A percentile compares a stretch with the other conserved stretches of the same genome.
These are phyloP conservation scores for Melanogaster broomeanus DNA, from an alignment of 768 basidiomycete species.

Conservation along the genomic window DNA sequence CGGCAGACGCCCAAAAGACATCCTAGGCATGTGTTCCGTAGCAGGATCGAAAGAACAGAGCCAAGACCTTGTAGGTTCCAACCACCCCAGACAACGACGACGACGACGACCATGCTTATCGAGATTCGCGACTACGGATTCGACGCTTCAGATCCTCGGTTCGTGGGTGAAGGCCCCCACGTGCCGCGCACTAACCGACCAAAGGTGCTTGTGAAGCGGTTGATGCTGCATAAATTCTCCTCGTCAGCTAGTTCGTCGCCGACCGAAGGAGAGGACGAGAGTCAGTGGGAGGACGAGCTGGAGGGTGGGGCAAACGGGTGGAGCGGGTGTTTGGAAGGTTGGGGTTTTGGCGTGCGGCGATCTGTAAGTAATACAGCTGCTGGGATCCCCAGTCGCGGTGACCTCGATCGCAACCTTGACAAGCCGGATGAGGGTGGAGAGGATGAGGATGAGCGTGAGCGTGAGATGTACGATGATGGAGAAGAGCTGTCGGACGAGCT, in stretches of 20 bases:
- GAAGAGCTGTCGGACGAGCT: conserved; percentile 25
- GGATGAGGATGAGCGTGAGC: conserved; percentile 25
- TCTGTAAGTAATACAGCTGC: conserved; percentile 4
- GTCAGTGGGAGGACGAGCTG: conserved; percentile 23
- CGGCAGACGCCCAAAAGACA: conserved; percentile 17
- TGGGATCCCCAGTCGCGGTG: conserved; percentile 39
- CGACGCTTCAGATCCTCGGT: conserved; percentile 41
- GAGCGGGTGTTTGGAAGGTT: conserved; percentile 39
- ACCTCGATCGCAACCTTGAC: conserved; percentile 52
- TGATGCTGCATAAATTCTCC: conserved; percentile 26
- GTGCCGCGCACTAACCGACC: conserved; percentile 42
- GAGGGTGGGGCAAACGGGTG: conserved; percentile 33
- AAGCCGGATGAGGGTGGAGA: conserved; percentile 30
- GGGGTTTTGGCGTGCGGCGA: conserved; percentile 30
- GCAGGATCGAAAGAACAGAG: conserved; percentile 7
- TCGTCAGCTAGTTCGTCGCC: conserved; percentile 22
- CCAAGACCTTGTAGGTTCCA: neutral
- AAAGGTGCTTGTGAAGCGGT: conserved; percentile 28
- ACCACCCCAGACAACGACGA: neutral
- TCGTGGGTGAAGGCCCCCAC: conserved; percentile 42
- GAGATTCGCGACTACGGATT: conserved; percentile 56
- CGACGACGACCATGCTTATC: conserved; percentile 22
- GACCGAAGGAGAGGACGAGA: conserved; percentile 13
- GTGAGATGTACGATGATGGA: conserved; percentile 35
- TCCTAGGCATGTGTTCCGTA: conserved; percentile 14